These are phyloP conservation scores for Diaporthe vexans DNA, from an alignment of 2,329 filamentous ascomycete genomes.

Conservation along the genomic window DNA sequence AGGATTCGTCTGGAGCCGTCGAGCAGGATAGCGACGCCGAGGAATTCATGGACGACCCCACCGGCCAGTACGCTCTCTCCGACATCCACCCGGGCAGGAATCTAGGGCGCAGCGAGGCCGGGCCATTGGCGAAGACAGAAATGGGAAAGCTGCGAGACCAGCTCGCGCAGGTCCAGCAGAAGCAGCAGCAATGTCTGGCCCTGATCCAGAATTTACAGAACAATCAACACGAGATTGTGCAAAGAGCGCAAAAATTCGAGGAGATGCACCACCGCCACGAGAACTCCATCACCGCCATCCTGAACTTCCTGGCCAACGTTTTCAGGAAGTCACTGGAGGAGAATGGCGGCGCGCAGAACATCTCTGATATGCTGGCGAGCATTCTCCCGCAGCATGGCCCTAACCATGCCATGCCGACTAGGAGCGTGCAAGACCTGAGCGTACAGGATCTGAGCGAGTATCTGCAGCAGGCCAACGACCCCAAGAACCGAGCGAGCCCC, in stretches of 20 bases:
- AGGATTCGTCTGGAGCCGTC: constrained; percentile 59
- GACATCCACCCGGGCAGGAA: constrained; percentile 51
- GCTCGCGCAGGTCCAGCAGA: constrained; percentile 83
- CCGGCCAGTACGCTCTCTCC: constrained; percentile 42
- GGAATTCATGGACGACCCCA: constrained; percentile 57
- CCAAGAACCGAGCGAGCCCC: constrained; percentile 55
- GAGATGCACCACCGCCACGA: constrained; percentile 96
- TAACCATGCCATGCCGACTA: constrained; percentile 58
- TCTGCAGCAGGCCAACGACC: constrained; percentile 59
- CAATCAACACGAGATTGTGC: constrained; percentile 90
- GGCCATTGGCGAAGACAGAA: constrained; percentile 76
- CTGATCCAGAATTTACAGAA: constrained; percentile 85
- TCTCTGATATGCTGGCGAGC: constrained; percentile 86
- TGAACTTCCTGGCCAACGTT: constrained; percentile 96
- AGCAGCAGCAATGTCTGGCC: constrained; percentile 87
- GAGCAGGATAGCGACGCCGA: constrained; percentile 81
- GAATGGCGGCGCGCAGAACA: constrained; percentile 79
- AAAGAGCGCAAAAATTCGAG: constrained; percentile 90
- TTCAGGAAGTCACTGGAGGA: constrained; percentile 95
- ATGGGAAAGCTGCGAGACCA: constrained; percentile 83
- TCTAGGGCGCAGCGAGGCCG: constrained; percentile 59
- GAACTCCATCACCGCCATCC: constrained; percentile 98
- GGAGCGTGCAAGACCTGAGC: constrained; percentile 72
- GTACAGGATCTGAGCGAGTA: constrained; percentile 57
- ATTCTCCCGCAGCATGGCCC: constrained; percentile 72